Evolutionary conservation across 2,329 filamentous ascomycete genomes (phyloP).

Genomic region (Talaromyces atroroseus): DNA sequence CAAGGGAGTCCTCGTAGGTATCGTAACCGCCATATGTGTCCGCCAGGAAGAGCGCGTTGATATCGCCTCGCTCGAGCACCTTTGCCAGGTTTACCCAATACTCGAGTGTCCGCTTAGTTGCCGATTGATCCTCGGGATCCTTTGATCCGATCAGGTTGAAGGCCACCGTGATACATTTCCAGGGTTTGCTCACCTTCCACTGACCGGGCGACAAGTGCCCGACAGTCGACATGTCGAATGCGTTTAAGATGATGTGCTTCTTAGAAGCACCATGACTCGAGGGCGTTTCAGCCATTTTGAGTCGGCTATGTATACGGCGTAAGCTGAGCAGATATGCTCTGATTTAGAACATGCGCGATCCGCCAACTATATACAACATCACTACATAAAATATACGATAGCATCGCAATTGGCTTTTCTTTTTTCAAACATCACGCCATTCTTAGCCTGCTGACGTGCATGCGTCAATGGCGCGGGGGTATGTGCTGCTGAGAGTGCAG

Average conservation of each 20-base stretch:
- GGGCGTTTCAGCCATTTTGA: neutral
- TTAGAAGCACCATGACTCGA: neutral
- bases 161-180: too few species aligned
- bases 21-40: conserved; percentile 62
- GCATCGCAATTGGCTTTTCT: neutral
- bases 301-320: neutral
- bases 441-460: conserved; percentile 3
- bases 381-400: too few species aligned
- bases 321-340: too few species aligned
- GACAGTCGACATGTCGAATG: conserved; percentile 45
- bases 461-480: neutral
- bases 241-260: conserved; percentile 32
- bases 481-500: too few species aligned
- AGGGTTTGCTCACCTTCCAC: conserved; percentile 50
- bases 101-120: conserved; percentile 54
- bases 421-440: neutral
- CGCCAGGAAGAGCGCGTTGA: conserved; percentile 61
- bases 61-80: conserved; percentile 55
- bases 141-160: neutral
- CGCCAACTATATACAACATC: neutral
- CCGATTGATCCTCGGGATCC: conserved; percentile 58
- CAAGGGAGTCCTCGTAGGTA: conserved; percentile 55
- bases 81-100: conserved; percentile 63
- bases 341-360: neutral
- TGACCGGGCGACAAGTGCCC: conserved; percentile 37